A percentile compares a stretch with the other conserved stretches of the same genome.
phyloP scores from a whole-genome alignment of 2,329 filamentous ascomycete species.

The Monosporascus sp. region DNA sequence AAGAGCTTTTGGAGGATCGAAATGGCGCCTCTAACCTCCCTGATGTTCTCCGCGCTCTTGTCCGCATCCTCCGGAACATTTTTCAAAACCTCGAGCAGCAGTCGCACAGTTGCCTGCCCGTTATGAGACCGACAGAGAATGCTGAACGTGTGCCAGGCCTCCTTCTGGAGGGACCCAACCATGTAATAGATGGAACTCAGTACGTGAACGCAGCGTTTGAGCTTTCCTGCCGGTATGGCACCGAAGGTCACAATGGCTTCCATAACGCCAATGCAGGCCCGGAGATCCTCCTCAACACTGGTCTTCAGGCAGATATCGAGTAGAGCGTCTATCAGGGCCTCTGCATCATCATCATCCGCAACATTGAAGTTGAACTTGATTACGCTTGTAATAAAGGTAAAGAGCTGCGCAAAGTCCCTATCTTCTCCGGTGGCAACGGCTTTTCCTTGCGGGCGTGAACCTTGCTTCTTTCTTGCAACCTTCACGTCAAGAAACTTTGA shows the following conservation, averaged over 20 bases:
- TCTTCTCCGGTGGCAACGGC: slow-evolving; percentile 46
- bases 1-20: slow-evolving; percentile 59
- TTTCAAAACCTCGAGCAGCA: slow-evolving; percentile 58
- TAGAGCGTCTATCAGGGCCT: slow-evolving; percentile 55
- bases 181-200: slow-evolving; percentile 68
- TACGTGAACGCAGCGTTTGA: slow-evolving; percentile 63
- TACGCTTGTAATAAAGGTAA: slow-evolving; percentile 60
- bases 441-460: slow-evolving; percentile 38
- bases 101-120: slow-evolving; percentile 62
- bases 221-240: slow-evolving; percentile 56
- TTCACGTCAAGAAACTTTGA: slow-evolving; percentile 49
- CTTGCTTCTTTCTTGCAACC: slow-evolving; percentile 46
- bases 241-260: slow-evolving; percentile 69
- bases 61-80: slow-evolving; percentile 40
- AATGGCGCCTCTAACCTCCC: slow-evolving; percentile 58
- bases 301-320: slow-evolving; percentile 66
- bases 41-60: slow-evolving; percentile 45
- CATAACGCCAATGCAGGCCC: slow-evolving; percentile 61
- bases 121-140: slow-evolving; percentile 71
- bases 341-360: slow-evolving; percentile 57
- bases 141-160: slow-evolving; percentile 64
- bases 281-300: slow-evolving; percentile 58
- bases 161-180: slow-evolving; percentile 53
- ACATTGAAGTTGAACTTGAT: slow-evolving; percentile 73
- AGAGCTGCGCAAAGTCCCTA: slow-evolving; percentile 57